A percentile compares a stretch with the other conserved stretches of the same genome.
These are phyloP conservation scores for Tolypocladium tundrense DNA, from an alignment of 2,329 filamentous ascomycete genomes.

Conservation along the genomic window DNA sequence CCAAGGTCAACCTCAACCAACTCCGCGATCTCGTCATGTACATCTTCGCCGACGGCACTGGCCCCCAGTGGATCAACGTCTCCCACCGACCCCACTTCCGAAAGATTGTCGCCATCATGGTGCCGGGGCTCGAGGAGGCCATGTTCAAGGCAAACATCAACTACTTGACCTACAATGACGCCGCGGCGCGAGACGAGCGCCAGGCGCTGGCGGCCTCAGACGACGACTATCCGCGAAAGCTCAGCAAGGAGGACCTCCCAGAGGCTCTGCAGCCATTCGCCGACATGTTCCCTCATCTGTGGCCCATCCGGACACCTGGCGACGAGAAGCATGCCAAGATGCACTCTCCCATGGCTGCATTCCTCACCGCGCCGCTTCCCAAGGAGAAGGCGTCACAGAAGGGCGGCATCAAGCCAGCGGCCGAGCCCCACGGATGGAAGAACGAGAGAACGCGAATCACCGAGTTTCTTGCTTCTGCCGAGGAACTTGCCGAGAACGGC, in stretches of 20 bases:
- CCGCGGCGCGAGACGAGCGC: constrained; percentile 17
- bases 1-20: constrained; percentile 51
- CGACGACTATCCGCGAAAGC: constrained; percentile 46
- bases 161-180: constrained; percentile 33
- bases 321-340: constrained; percentile 73
- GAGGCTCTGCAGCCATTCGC: constrained; percentile 55
- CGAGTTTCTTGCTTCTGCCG: constrained; percentile 59
- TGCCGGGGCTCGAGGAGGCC: constrained; percentile 79
- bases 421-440: constrained; percentile 56
- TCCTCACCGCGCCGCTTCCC: constrained; percentile 65
- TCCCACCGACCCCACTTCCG: constrained; percentile 52
- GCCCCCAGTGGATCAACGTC: constrained; percentile 56
- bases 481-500: constrained; percentile 73
- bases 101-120: constrained; percentile 83
- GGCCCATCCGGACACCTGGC: constrained; percentile 81
- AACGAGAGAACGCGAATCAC: constrained; percentile 75
- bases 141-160: constrained; percentile 66
- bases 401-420: constrained; percentile 47
- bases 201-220: constrained; percentile 37
- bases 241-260: constrained; percentile 41
- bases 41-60: constrained; percentile 54
- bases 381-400: constrained; percentile 53
- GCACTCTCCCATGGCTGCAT: constrained; percentile 77
- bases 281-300: constrained; percentile 76
- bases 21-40: constrained; percentile 56